Evolutionary conservation across 257 asterid species (phyloP).

Genomic region (Haberlea rhodopensis): DNA sequence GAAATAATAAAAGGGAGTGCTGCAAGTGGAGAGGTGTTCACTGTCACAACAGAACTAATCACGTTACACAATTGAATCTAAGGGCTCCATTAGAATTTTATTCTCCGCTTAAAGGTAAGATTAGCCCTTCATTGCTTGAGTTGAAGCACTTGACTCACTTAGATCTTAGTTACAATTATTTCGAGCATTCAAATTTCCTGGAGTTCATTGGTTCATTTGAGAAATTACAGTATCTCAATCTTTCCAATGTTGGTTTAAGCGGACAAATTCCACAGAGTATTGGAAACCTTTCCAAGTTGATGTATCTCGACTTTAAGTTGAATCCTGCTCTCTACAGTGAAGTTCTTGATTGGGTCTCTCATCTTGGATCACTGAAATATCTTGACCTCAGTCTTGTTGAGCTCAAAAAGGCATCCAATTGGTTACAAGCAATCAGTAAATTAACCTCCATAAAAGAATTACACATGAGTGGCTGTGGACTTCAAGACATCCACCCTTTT

Average conservation of each 20-base stretch:
- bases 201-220: constrained; percentile 18
- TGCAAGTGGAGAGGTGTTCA: not conserved
- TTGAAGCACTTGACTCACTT: constrained; percentile 6
- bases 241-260: not conserved
- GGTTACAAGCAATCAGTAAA: constrained; percentile 3
- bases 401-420: not conserved
- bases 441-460: not conserved
- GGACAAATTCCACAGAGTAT: constrained; percentile 12
- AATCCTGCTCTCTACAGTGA: not conserved
- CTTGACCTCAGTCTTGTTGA: not conserved
- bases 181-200: not conserved
- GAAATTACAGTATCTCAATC: constrained; percentile 13
- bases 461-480: not conserved
- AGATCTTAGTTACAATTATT: constrained; percentile 22
- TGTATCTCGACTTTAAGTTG: not conserved
- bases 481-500: not conserved
- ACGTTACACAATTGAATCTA: not conserved
- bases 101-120: constrained; percentile 11
- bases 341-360: constrained; percentile 22
- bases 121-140: constrained; percentile 21
- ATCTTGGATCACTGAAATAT: constrained; percentile 4
- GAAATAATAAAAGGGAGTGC: not conserved
- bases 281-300: constrained; percentile 21
- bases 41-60: not conserved
- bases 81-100: not conserved